Evolutionary conservation across 2,329 filamentous ascomycete species (phyloP), one percentile per base, ranked within the genome.

Genomic region (Fusarium euwallaceae): DNA sequence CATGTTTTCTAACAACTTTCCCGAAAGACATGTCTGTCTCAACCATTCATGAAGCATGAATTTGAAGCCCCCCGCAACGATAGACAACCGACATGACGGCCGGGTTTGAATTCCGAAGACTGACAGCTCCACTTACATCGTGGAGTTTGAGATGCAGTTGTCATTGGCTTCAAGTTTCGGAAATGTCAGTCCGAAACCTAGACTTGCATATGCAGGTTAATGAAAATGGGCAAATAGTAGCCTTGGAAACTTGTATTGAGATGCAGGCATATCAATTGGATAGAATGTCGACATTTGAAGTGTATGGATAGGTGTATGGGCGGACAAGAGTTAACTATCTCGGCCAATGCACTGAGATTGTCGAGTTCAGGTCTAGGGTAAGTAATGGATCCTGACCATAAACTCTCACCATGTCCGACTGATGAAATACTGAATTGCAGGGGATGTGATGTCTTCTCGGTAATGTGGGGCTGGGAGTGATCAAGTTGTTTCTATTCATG

Each of bases 191-290:
- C 56, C 56, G 56, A 60, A 27, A 60, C 9, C 36, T 60, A 39
- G 55, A 58, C 34, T 27, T 24, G 32, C 55, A 60, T 39, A 60
- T 27, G 36, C 53, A 37, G 32, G 10, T 11, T 14, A n/a, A 29
- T 24, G 6, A 0, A 94, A 92, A 34, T 22, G n/a, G 53, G 1
- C 12, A 36, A 29, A 58, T 27, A 27, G 9, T 27, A 27, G 11
- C 16, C 14, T 36, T 56, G 11, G 11, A 14, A 12, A 1, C 11
- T 55, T 32, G 2, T 5, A 34, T 29, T 20, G 17, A 20, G 48
- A 17, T 32, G 3, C 6, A 32, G 6, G 20, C 1, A 0, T 29
- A 53, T 53, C 6, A 14, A 20, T 20, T 20, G 10, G 27, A 20
- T 6, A 53, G 10, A 53, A 29, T 7, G 11, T 7, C 12, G 48